These are phyloP conservation scores for Houttuynia cordata DNA, from an alignment of 164 flowering plant species.

Conservation along the genomic window DNA sequence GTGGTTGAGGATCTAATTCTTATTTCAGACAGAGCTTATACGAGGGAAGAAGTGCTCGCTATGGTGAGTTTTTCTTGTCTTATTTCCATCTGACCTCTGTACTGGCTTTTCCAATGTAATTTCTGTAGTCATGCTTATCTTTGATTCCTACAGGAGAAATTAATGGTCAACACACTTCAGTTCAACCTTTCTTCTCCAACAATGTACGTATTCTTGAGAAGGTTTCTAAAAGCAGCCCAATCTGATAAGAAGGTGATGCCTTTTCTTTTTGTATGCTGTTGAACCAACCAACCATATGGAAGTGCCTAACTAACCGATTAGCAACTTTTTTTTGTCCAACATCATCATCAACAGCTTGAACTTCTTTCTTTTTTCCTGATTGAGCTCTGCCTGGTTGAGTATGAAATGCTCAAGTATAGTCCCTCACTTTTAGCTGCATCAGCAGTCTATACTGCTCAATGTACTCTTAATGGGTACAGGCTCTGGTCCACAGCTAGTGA, in stretches of 20 bases:
- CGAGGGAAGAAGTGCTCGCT: conserved; percentile 59
- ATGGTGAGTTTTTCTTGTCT: conserved; percentile 37
- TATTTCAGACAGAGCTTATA: conserved; percentile 78
- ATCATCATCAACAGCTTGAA: conserved; percentile 43
- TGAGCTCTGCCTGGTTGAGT: conserved; percentile 76
- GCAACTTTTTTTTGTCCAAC: too few species aligned
- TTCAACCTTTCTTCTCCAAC: conserved; percentile 74
- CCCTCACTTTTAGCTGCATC: conserved; percentile 78
- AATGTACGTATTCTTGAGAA: conserved; percentile 68
- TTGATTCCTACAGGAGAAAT: conserved; percentile 50
- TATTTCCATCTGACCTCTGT: neutral
- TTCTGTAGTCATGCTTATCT: neutral
- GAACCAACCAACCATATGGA: too few species aligned
- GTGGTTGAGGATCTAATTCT: conserved; percentile 71
- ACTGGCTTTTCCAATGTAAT: neutral
- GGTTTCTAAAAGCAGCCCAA: conserved; percentile 77
- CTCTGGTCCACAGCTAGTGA: conserved; percentile 50
- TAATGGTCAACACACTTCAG: conserved; percentile 56
- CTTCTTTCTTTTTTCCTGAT: conserved; percentile 63
- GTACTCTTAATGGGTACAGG: conserved; percentile 31
- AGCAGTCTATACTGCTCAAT: conserved; percentile 70
- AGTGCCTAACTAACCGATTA: neutral
- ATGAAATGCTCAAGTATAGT: conserved; percentile 62
- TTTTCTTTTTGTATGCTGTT: too few species aligned
- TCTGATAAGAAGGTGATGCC: conserved; percentile 47